Conservation (phyloP, 2,329 filamentous ascomycete species). For the Aspergillus pseudoterreus region DNA sequence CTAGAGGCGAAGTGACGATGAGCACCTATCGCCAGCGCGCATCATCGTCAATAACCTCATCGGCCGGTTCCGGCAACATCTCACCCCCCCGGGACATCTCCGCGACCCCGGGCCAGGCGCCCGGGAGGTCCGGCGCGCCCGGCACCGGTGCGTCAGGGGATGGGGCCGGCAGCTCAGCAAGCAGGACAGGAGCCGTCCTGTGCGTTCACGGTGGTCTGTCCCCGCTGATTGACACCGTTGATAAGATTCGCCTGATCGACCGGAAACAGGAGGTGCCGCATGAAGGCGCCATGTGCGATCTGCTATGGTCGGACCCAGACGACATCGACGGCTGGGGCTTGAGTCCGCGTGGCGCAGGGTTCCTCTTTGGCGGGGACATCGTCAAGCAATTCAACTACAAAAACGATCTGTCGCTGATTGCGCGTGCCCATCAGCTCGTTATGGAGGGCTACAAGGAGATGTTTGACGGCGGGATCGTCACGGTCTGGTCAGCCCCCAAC, state of each 20-base stretch:
- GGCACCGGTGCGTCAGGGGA: slow-evolving; percentile 74
- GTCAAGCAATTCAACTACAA: slow-evolving; percentile 93
- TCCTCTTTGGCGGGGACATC: slow-evolving; percentile 92
- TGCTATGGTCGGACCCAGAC: slow-evolving; percentile 96
- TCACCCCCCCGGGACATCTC: slow-evolving; percentile 40
- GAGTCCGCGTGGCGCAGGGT: slow-evolving; percentile 89
- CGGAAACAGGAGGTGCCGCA: slow-evolving; percentile 98
- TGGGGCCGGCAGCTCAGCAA: slow-evolving; percentile 50
- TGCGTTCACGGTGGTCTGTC: slow-evolving; percentile 94
- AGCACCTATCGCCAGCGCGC: slow-evolving; percentile 36
- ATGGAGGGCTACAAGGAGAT: slow-evolving; percentile 99
- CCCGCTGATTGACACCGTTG: slow-evolving; percentile 85
- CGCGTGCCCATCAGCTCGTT: slow-evolving; percentile 91
- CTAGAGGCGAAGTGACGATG: slow-evolving; percentile 73
- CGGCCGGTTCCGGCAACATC: slow-evolving; percentile 35
- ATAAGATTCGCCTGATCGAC: slow-evolving; percentile 92
- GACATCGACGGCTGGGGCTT: slow-evolving; percentile 94
- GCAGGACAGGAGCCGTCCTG: slow-evolving; percentile 75
- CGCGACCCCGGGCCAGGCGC: slow-evolving; percentile 42
- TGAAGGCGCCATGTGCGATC: slow-evolving; percentile 97
- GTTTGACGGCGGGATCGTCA: slow-evolving; percentile 94
- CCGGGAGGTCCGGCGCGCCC: slow-evolving; percentile 64
- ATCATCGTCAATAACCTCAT: slow-evolving; percentile 29
- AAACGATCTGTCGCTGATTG: slow-evolving; percentile 89
- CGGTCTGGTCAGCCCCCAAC: slow-evolving; percentile 97